These are phyloP conservation scores for Margaritispora aquatica DNA, from an alignment of 495 filamentous ascomycete genomes.

Conservation along the genomic window DNA sequence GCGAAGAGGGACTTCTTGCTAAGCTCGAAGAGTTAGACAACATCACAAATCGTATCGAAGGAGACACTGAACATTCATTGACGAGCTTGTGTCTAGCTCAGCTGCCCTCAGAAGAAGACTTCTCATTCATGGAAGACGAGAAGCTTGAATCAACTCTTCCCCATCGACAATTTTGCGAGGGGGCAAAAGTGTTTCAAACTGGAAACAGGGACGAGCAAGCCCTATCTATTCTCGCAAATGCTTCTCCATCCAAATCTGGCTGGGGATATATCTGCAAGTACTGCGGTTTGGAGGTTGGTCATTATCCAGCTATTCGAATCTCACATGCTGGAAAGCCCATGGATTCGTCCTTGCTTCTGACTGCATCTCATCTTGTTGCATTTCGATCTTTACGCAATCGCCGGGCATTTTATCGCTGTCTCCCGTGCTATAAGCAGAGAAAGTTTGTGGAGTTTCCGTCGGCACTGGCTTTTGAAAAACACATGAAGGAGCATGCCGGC, in stretches of 20 bases:
- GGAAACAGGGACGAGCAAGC: background rate
- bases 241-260: background rate
- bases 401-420: background rate
- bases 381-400: background rate
- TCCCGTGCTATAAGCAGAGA: background rate
- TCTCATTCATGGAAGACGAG: background rate
- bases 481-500: background rate
- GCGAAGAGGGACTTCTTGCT: no score
- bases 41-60: background rate
- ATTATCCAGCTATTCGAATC: background rate
- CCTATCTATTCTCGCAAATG: background rate
- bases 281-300: background rate
- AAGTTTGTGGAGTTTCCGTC: background rate
- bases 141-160: background rate
- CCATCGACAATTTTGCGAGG: background rate
- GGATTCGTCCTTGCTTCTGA: background rate
- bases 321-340: background rate
- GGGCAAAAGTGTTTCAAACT: background rate
- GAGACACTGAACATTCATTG: background rate
- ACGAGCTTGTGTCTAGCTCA: background rate
- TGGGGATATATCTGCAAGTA: background rate
- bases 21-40: background rate
- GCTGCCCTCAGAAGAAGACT: no score
- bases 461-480: background rate
- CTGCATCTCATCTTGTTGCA: background rate